These are phyloP conservation scores for Marvania coccoides DNA, from an alignment of 139 green algal species.

Conservation along the genomic window DNA sequence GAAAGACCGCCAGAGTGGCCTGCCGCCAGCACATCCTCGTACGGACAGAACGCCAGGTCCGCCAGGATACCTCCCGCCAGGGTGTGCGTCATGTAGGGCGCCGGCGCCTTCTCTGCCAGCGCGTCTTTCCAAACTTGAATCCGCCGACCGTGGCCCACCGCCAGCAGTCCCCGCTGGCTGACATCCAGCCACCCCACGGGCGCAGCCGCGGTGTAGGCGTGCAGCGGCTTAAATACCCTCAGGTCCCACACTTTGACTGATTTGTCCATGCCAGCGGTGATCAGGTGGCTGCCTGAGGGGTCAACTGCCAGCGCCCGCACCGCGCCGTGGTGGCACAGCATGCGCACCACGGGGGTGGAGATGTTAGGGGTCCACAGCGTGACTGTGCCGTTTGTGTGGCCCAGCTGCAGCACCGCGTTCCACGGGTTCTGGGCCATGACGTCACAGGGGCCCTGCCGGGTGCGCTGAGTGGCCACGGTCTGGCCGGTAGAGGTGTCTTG, in stretches of 20 bases:
- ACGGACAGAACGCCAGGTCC: conserved; percentile 81
- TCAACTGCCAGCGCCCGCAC: conserved; percentile 73
- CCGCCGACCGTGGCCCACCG: conserved; percentile 61
- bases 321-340: conserved; percentile 87
- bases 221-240: conserved; percentile 70
- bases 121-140: conserved; percentile 86
- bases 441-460: conserved; percentile 65
- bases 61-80: conserved; percentile 33
- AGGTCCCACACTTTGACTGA: conserved; percentile 90
- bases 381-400: conserved; percentile 82
- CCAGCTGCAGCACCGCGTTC: conserved; percentile 79
- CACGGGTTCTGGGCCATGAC: conserved; percentile 81
- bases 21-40: conserved; percentile 87
- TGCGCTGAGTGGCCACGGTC: conserved; percentile 79
- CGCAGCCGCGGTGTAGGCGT: conserved; percentile 79
- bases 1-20: conserved; percentile 60
- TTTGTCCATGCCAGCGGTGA: conserved; percentile 78
- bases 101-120: conserved; percentile 62
- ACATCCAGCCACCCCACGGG: conserved; percentile 71
- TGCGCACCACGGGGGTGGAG: conserved; percentile 68
- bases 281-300: conserved; percentile 66
- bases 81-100: conserved; percentile 84
- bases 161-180: conserved; percentile 88
- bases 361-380: conserved; percentile 97
- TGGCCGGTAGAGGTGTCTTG: conserved; percentile 91